Conservation (phyloP, 2,329 filamentous ascomycete species). For the Aspergillus piperis region DNA sequence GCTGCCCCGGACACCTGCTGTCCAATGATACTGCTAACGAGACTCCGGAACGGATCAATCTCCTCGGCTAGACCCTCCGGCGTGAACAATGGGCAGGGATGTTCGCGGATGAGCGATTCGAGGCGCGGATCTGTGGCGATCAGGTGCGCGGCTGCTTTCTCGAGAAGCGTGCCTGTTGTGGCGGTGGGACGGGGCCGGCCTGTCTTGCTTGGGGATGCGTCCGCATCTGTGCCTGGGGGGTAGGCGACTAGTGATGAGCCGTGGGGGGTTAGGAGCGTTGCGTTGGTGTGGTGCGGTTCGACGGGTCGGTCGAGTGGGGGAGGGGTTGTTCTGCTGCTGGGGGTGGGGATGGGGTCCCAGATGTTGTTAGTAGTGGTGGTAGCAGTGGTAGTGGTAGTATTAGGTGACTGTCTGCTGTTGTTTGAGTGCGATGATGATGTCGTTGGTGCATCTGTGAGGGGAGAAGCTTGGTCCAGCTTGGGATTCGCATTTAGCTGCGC, state of each 20-base stretch:
- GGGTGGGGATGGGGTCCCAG: constrained; percentile 14
- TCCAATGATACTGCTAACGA: constrained; percentile 86
- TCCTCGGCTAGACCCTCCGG: constrained; percentile 78
- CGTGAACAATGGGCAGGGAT: constrained; percentile 78
- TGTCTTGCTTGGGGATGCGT: constrained; percentile 44
- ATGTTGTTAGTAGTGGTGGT: constrained; percentile 27
- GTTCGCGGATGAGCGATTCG: constrained; percentile 68
- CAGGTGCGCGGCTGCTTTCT: constrained; percentile 74
- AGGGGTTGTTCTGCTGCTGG: constrained; percentile 46
- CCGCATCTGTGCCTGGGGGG: constrained; percentile 39
- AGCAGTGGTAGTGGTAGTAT: background rate
- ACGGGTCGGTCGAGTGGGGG: constrained; percentile 47
- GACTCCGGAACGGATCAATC: constrained; percentile 82
- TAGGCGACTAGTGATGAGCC: constrained; percentile 51
- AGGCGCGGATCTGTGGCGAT: constrained; percentile 72
- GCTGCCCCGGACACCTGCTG: constrained; percentile 96
- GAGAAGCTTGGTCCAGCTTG: background rate
- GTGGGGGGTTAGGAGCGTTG: constrained; percentile 50
- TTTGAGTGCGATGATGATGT: background rate
- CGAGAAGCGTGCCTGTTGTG: constrained; percentile 72
- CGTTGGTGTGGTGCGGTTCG: constrained; percentile 51
- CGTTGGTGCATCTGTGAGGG: background rate
- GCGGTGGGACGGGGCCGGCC: constrained; percentile 48
- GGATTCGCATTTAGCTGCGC: constrained; percentile 2
- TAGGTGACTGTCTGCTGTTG: too few relatives aligned